A percentile compares a stretch with the other conserved stretches of the same genome.
These are phyloP conservation scores for Barnettozyma wickerhamii DNA, from an alignment of 805 yeast species.

Conservation along the genomic window DNA sequence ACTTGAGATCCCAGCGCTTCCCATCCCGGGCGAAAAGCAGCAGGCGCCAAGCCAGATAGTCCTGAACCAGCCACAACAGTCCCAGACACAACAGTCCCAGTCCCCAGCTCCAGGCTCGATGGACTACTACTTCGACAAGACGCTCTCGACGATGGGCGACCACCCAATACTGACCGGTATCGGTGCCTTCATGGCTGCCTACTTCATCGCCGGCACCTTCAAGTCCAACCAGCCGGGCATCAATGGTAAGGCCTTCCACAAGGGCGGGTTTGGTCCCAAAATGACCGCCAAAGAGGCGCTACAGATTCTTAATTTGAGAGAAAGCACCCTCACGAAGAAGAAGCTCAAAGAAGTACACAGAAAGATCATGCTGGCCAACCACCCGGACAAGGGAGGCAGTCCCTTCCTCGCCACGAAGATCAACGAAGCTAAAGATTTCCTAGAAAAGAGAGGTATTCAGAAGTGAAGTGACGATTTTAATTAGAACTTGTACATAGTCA, in stretches of 20 bases:
- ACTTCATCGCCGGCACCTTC: constrained; percentile 62
- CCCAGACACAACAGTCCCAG: constrained; percentile 25
- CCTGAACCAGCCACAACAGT: constrained; percentile 13
- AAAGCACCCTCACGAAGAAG: constrained; percentile 55
- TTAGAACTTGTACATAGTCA: constrained; percentile 26
- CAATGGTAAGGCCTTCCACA: constrained; percentile 54
- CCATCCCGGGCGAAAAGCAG: constrained; percentile 48
- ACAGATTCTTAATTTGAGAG: constrained; percentile 73
- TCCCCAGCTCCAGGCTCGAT: constrained; percentile 26
- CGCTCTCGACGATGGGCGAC: constrained; percentile 54
- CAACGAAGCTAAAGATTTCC: constrained; percentile 84
- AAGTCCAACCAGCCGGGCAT: constrained; percentile 36
- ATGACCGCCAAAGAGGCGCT: constrained; percentile 89
- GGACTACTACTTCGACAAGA: constrained; percentile 65
- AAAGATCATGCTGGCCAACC: constrained; percentile 80
- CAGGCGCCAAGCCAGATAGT: constrained; percentile 25
- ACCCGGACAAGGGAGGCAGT: constrained; percentile 94
- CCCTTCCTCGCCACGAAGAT: constrained; percentile 86
- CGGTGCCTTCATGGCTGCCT: constrained; percentile 63
- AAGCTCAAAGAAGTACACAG: constrained; percentile 78
- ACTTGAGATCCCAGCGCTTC: constrained; percentile 52
- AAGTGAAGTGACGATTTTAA: constrained; percentile 12
- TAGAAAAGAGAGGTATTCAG: constrained; percentile 46
- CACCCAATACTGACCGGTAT: constrained; percentile 75
- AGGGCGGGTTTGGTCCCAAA: constrained; percentile 90